Evolutionary conservation across 768 basidiomycete species (phyloP), one percentile per base, ranked within the genome.

Genomic region (Lenzites betulinus): DNA sequence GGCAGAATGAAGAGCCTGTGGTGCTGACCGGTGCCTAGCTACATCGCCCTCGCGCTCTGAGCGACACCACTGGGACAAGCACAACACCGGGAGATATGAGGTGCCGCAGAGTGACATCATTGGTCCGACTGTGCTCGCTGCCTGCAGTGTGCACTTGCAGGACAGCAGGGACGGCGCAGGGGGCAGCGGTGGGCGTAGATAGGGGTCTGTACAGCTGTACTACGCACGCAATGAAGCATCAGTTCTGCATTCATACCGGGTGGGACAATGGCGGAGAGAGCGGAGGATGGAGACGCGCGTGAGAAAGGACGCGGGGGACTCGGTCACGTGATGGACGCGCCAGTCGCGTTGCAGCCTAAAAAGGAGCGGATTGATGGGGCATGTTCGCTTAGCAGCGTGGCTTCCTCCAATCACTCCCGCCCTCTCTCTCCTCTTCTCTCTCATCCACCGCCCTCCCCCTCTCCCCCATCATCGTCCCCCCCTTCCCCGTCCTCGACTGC

Each of bases 41-140:
- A 87, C 65, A 59, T 84, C 41, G 76, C 82, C 13, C 72, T 88
- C 60, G 79, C 77, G 4, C 63, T 85, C 59, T 86, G 51, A 62
- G 51, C 2, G 30, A 33, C 6, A 33, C 11, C 30, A 33, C n/a
- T n/a, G 30, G 11, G 6, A 23, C 35, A 23, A 25, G 25, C 48
- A 35, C 30, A 4, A 33, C 18, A 33, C 6, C 30, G 30, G 30
- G 30, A 33, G 30, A 33, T 33, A 5, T 11, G 30, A 33, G 30
- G 11, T 33, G 30, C 30, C 30, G 30, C 30, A 33, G 6, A 33
- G 30, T 33, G 30, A 33, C 30, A 33, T 33, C 30, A 33, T 33
- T 33, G 30, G n/a, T 11, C 30, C 30, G 30, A 33, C 30, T 33
- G n/a, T n/a, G 30, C 30, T 33, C 30, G 30, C 11, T 33, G 30